Percentiles rank a stretch among this genome's conserved stretches.
phyloP scores from a whole-genome alignment of 1,284 basidiomycete species.

The Ceratobasidium sp. region DNA sequence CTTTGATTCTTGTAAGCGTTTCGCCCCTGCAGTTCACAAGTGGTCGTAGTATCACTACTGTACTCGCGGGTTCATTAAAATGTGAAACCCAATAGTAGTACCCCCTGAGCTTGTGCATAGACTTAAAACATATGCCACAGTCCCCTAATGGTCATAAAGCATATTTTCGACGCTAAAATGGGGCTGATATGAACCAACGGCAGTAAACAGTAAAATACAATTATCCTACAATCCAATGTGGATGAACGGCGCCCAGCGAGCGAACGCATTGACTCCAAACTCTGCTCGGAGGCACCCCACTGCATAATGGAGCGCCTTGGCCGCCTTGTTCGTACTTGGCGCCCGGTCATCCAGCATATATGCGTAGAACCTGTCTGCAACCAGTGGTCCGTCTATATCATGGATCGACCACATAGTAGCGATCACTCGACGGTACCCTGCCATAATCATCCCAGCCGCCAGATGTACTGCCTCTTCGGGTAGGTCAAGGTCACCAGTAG shows the following conservation, averaged over 20 bases:
- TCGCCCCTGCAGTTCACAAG: too few species aligned
- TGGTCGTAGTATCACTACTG: too few species aligned
- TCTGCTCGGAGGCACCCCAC: background rate
- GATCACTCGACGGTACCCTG: too few species aligned
- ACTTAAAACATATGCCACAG: too few species aligned
- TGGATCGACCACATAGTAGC: slow-evolving; percentile 14
- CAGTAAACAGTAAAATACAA: too few species aligned
- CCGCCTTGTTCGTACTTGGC: background rate
- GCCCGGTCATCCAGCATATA: background rate
- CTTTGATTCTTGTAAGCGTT: too few species aligned
- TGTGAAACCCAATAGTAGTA: too few species aligned
- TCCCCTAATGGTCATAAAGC: too few species aligned
- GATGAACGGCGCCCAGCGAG: background rate
- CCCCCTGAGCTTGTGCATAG: too few species aligned
- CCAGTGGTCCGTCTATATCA: background rate
- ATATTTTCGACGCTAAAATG: too few species aligned
- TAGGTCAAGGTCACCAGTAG: background rate
- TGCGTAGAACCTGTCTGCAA: slow-evolving; percentile 2
- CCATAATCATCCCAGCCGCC: slow-evolving; percentile 34
- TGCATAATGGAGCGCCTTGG: slow-evolving; percentile 19
- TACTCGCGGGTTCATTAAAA: too few species aligned
- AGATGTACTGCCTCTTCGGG: slow-evolving; percentile 36
- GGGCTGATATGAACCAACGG: too few species aligned
- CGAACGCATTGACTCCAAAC: background rate
- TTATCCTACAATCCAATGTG: slow-evolving; percentile 5